These are phyloP conservation scores for Beverwykella pulmonaria DNA, from an alignment of 495 filamentous ascomycete genomes.

Conservation along the genomic window DNA sequence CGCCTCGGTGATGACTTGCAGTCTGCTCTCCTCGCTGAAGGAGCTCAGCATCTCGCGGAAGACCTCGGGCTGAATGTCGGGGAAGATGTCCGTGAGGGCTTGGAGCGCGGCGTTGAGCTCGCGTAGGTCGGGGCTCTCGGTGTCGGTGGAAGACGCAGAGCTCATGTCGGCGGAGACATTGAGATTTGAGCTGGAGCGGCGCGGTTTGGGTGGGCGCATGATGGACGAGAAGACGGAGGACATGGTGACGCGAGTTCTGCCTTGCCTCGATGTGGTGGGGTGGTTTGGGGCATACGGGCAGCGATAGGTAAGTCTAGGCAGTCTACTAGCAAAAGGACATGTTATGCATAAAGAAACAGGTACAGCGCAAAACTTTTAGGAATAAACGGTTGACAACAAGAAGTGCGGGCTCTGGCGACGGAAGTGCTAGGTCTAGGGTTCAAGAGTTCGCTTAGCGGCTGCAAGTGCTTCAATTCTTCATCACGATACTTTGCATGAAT, in stretches of 20 bases:
- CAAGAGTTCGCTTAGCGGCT: too few relatives aligned
- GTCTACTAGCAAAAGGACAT: background rate
- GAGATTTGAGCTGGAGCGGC: background rate
- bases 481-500: too few relatives aligned
- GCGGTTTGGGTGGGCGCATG: conserved; percentile 22
- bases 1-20: conserved; percentile 83
- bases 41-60: conserved; percentile 84
- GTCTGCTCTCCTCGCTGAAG: conserved; percentile 78
- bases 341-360: background rate
- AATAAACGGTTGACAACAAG: too few relatives aligned
- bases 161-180: background rate
- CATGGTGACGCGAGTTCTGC: conserved; percentile 14
- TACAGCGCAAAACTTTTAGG: too few relatives aligned
- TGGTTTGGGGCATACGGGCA: background rate
- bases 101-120: conserved; percentile 77
- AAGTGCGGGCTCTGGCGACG: too few relatives aligned
- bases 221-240: conserved; percentile 32
- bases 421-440: too few relatives aligned
- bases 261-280: background rate
- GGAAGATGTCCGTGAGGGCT: conserved; percentile 75
- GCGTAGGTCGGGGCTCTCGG: conserved; percentile 60
- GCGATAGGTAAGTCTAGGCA: background rate
- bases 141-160: background rate
- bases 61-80: conserved; percentile 85
- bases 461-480: too few relatives aligned